phyloP scores from a whole-genome alignment of 495 filamentous ascomycete genomes.

The Penicillium psychrofluorescens region DNA sequence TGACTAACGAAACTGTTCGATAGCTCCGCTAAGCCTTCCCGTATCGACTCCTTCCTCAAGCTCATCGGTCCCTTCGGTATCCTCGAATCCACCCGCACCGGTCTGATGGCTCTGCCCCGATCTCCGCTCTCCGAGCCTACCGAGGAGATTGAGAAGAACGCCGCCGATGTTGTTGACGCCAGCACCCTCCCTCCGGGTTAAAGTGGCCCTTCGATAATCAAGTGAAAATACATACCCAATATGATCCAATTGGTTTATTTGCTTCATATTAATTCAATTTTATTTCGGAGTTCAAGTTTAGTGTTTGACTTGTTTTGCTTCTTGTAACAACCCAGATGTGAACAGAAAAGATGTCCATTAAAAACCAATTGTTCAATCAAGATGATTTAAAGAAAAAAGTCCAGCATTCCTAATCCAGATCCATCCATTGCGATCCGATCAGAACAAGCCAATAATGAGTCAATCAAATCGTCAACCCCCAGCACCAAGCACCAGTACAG shows the following conservation, averaged over 20 bases:
- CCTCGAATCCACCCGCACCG: slow-evolving; percentile 86
- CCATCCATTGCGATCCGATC: too few species aligned
- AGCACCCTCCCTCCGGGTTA: slow-evolving; percentile 91
- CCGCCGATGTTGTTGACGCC: slow-evolving; percentile 85
- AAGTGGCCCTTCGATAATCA: slow-evolving; percentile 12
- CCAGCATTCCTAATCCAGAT: too few species aligned
- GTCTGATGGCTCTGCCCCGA: slow-evolving; percentile 92
- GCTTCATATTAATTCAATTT: slow-evolving; percentile 3
- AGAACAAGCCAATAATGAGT: too few species aligned
- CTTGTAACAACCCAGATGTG: too few species aligned
- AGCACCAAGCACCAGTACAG: background rate
- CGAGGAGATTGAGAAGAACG: slow-evolving; percentile 72
- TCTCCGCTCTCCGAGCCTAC: slow-evolving; percentile 72
- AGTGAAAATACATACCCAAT: slow-evolving; percentile 20
- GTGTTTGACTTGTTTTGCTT: background rate
- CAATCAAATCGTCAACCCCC: background rate
- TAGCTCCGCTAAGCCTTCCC: slow-evolving; percentile 83
- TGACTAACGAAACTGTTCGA: background rate
- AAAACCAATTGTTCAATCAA: too few species aligned
- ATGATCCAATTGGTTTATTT: slow-evolving; percentile 11
- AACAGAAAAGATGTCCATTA: too few species aligned
- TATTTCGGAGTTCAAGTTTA: slow-evolving; percentile 3
- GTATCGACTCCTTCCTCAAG: slow-evolving; percentile 97
- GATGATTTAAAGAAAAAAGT: too few species aligned
- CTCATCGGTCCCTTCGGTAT: slow-evolving; percentile 93